Conservation (phyloP, 805 yeast genomes). For the Metschnikowia lachancei region DNA sequence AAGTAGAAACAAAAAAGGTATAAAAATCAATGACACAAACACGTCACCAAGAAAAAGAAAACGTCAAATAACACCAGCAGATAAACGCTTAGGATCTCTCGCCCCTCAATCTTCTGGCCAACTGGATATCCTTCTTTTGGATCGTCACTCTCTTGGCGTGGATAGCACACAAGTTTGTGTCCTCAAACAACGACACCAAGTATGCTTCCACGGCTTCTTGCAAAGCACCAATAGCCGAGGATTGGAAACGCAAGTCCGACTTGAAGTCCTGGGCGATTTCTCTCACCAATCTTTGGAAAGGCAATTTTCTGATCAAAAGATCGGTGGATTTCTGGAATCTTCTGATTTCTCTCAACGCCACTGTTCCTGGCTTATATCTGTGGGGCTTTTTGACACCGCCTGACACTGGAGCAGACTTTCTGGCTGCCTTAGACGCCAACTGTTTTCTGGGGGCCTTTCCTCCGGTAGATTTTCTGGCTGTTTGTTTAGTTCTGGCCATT, state of each 20-base stretch:
- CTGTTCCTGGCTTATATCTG: constrained; percentile 51
- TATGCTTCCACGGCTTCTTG: constrained; percentile 49
- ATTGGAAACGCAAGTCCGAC: constrained; percentile 46
- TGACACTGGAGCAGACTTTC: constrained; percentile 46
- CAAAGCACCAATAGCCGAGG: constrained; percentile 46
- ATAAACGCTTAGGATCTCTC: constrained; percentile 32
- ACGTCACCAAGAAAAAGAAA: not conserved
- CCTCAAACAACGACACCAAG: constrained; percentile 46
- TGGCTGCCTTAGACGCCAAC: constrained; percentile 48
- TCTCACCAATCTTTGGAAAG: constrained; percentile 48
- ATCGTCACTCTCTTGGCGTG: constrained; percentile 49
- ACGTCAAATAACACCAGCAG: not conserved
- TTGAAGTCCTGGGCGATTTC: constrained; percentile 48
- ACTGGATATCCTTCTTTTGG: constrained; percentile 47
- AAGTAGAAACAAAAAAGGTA: not conserved
- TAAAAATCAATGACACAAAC: not conserved
- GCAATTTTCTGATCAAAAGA: constrained; percentile 45
- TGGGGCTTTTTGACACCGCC: constrained; percentile 49
- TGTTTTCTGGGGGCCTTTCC: constrained; percentile 50
- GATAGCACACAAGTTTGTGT: constrained; percentile 48
- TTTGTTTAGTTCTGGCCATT: constrained; percentile 48
- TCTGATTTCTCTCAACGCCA: constrained; percentile 48
- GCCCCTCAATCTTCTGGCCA: constrained; percentile 49
- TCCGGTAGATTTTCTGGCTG: constrained; percentile 49
- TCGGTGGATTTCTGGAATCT: constrained; percentile 47